Evolutionary conservation across 768 basidiomycete species (phyloP).

Genomic region (Lentinula sp.): DNA sequence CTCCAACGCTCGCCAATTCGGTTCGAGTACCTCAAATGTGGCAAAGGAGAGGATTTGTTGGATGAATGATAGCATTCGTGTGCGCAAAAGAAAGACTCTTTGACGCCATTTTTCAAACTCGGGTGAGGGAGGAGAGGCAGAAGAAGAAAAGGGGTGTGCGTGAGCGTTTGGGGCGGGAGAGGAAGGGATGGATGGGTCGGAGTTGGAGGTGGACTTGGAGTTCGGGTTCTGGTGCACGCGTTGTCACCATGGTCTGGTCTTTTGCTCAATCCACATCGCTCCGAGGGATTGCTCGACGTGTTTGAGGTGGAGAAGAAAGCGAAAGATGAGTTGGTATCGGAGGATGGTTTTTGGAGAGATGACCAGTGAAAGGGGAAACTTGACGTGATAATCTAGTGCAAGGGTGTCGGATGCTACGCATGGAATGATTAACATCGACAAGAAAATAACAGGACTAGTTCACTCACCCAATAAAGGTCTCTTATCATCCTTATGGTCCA

Average conservation of each 20-base stretch:
- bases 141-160: background rate
- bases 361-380: slow-evolving; percentile 94
- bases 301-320: slow-evolving; percentile 92
- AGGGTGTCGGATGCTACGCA: slow-evolving; percentile 81
- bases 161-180: background rate
- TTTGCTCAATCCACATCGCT: slow-evolving; percentile 95
- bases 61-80: slow-evolving; percentile 90
- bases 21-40: slow-evolving; percentile 92
- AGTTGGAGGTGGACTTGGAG: background rate
- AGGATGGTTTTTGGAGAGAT: slow-evolving; percentile 95
- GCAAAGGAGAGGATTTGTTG: slow-evolving; percentile 93
- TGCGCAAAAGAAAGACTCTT: slow-evolving; percentile 79
- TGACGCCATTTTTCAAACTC: slow-evolving; percentile 84
- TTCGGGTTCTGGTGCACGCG: slow-evolving; percentile 38
- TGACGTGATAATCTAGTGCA: slow-evolving; percentile 89
- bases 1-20: slow-evolving; percentile 88
- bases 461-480: slow-evolving; percentile 68
- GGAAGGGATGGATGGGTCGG: background rate
- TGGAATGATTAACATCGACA: too few relatives aligned
- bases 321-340: slow-evolving; percentile 94
- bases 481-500: slow-evolving; percentile 69
- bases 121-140: slow-evolving; percentile 13
- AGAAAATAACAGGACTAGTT: slow-evolving; percentile 4
- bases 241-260: slow-evolving; percentile 72
- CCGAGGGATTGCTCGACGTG: slow-evolving; percentile 88